Evolutionary conservation across 192 early-diverging fungal genomes (phyloP), one percentile per base, ranked within the genome.

Genomic region (Backusella luteola): DNA sequence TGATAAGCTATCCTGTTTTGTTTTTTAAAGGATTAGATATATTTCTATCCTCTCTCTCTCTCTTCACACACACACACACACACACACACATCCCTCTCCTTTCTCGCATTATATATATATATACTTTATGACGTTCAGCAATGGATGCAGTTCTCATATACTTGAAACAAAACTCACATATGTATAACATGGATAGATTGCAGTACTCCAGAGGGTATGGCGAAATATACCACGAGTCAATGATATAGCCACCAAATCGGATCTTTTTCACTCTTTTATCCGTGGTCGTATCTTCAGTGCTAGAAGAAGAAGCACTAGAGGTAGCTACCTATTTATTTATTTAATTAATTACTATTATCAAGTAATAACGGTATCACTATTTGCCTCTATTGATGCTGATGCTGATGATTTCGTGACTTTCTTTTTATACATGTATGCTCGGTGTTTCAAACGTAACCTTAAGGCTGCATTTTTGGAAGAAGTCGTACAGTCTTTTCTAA

Each of bases 141-240:
- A 93, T 89, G 81, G 88, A 98, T 53, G 86, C 85, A 78, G 91
- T 94, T 76, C 94, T 96, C 95, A 98, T 97, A 83, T 98, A 98
- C 84, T 98, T 98, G 80, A 99, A 85, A 77, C 98, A 99, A 78
- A 89, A 97, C 84, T 99, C 98, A 87, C 98, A 99, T 34, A 99
- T 88, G 78, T 93, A 97, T 49, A 99, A 79, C 15, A 88, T 85
- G 26, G 88, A 84, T 52, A 92, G 89, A 8, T 87, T 86, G 79
- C 91, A 95, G 86, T 98, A 98, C 82, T 98, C 97, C 77, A 96
- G 94, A 14, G 97, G 97, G 76, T 96, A 99, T 9, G 98, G 97
- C 35, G 98, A 93, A 6, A 91, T 82, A 81, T 96, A 98, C 98
- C 98, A 99, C 2, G 94, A 93, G 79, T 95, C 87, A 56, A 99